Evolutionary conservation across 805 yeast species (phyloP).

Genomic region (Candida golubevii): DNA sequence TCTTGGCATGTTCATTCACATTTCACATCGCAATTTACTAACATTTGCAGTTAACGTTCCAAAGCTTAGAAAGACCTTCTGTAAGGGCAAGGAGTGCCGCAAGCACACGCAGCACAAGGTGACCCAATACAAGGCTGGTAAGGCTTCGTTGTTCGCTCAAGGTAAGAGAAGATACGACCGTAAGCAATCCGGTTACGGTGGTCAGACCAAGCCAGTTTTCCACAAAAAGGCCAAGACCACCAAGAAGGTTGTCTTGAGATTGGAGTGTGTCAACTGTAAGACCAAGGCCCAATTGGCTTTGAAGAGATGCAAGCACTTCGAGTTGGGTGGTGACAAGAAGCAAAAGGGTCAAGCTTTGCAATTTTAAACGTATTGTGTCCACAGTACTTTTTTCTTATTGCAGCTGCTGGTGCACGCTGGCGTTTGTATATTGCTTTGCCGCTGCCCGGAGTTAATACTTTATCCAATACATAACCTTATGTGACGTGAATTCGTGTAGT

Average conservation of each 20-base stretch:
- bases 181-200: slow-evolving; percentile 99
- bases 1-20: background rate
- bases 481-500: background rate
- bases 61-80: slow-evolving; percentile 99
- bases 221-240: slow-evolving; percentile 99
- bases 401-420: slow-evolving; percentile 9
- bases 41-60: slow-evolving; percentile 89
- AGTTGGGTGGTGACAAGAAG: slow-evolving; percentile 99
- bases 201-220: slow-evolving; percentile 99
- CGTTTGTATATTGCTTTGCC: slow-evolving; percentile 8
- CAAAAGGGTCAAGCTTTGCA: slow-evolving; percentile 99
- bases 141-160: slow-evolving; percentile 98
- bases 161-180: slow-evolving; percentile 99
- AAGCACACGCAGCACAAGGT: slow-evolving; percentile 99
- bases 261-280: slow-evolving; percentile 98
- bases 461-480: slow-evolving; percentile 3
- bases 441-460: slow-evolving; percentile 11
- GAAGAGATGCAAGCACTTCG: slow-evolving; percentile 99
- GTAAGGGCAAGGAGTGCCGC: slow-evolving; percentile 98
- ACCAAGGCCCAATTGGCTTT: slow-evolving; percentile 96
- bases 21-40: slow-evolving; percentile 6
- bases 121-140: slow-evolving; percentile 99
- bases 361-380: slow-evolving; percentile 53
- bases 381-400: background rate
- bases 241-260: slow-evolving; percentile 99